Percentiles rank a stretch among this genome's conserved stretches.
These are phyloP conservation scores for Calonectria hongkongensis DNA, from an alignment of 2,329 filamentous ascomycete genomes.

Conservation along the genomic window DNA sequence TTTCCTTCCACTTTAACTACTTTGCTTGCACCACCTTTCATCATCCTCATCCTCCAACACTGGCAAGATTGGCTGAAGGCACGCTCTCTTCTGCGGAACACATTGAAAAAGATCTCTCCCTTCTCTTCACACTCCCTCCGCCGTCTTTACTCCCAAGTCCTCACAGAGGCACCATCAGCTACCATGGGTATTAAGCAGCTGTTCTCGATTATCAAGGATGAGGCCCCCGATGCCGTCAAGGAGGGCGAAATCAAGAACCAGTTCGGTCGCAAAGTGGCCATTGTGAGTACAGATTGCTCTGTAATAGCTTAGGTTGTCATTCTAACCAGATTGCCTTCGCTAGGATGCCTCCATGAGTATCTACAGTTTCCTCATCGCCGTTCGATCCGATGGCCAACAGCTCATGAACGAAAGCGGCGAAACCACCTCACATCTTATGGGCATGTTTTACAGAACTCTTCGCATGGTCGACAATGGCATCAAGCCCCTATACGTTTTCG, in stretches of 20 bases:
- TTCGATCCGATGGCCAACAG: slow-evolving; percentile 96
- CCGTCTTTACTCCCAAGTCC: neutral
- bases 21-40: slow-evolving; percentile 27
- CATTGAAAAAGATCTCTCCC: neutral
- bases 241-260: slow-evolving; percentile 99
- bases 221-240: slow-evolving; percentile 96
- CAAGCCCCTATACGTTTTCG: slow-evolving; percentile 98
- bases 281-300: slow-evolving; percentile 76
- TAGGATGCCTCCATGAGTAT: slow-evolving; percentile 90
- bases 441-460: slow-evolving; percentile 98
- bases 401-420: slow-evolving; percentile 96
- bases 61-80: neutral
- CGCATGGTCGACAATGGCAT: slow-evolving; percentile 99
- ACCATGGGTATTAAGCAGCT: slow-evolving; percentile 83
- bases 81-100: neutral
- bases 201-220: slow-evolving; percentile 89
- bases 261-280: slow-evolving; percentile 98
- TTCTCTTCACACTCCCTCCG: neutral
- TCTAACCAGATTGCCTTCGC: slow-evolving; percentile 32
- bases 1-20: slow-evolving; percentile 39
- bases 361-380: slow-evolving; percentile 98
- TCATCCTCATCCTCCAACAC: neutral
- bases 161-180: slow-evolving; percentile 42
- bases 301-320: neutral
- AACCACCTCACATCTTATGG: slow-evolving; percentile 98